Conservation (phyloP, 2,329 filamentous ascomycete genomes). For the Albophoma yamanashiensis region DNA sequence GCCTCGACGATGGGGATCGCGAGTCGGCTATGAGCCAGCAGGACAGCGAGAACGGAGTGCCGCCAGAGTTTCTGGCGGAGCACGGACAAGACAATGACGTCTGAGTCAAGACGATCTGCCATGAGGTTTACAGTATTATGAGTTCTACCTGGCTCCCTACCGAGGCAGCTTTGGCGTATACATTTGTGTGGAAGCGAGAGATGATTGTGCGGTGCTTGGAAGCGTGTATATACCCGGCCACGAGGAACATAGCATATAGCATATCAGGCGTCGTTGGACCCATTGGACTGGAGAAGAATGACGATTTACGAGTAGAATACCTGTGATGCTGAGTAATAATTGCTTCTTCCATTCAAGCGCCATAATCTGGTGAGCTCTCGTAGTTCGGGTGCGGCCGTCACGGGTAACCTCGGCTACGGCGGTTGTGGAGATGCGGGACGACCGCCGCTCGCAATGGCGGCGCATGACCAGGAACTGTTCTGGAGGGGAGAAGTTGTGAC, state of each 20-base stretch:
- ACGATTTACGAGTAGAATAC: not conserved
- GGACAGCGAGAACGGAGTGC: constrained; percentile 38
- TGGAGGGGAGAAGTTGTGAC: not conserved
- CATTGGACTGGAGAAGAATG: not conserved
- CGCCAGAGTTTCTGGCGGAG: constrained; percentile 40
- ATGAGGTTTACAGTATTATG: not conserved
- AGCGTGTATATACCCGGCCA: not conserved
- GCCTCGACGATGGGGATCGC: constrained; percentile 13
- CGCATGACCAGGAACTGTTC: not conserved
- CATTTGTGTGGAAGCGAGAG: not conserved
- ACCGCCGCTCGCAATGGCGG: not conserved
- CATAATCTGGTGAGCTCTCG: not conserved
- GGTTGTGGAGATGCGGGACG: constrained; percentile 4
- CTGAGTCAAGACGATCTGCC: not conserved
- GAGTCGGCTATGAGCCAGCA: constrained; percentile 9
- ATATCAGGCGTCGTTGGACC: not conserved
- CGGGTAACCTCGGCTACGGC: constrained; percentile 7
- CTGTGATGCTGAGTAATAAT: not conserved
- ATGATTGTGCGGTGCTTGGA: not conserved
- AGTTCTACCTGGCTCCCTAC: not conserved
- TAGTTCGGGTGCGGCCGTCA: not conserved
- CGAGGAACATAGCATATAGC: not conserved
- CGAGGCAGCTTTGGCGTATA: not conserved
- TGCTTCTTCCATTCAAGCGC: not conserved
- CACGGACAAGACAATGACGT: constrained; percentile 12